phyloP scores from a whole-genome alignment of 805 yeast species.

The Yarrowia porcina region DNA sequence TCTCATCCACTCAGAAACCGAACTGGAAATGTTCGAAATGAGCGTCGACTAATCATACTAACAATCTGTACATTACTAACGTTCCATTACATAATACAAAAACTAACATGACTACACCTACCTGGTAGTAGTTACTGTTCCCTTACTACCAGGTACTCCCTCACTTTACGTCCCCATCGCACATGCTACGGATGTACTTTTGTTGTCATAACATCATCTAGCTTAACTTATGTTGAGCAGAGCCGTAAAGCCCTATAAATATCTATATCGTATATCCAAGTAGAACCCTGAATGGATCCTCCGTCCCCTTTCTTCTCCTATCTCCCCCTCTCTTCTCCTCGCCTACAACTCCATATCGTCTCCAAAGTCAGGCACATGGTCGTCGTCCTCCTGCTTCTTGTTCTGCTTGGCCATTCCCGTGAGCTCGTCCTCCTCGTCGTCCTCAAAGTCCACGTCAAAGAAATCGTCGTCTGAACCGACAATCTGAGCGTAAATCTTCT shows the following conservation, averaged over 20 bases:
- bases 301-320: not conserved
- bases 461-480: conserved; percentile 96
- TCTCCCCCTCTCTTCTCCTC: not conserved
- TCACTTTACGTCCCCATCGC: too few relatives aligned
- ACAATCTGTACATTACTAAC: conserved; percentile 1
- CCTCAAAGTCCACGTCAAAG: conserved; percentile 94
- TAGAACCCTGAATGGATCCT: too few relatives aligned
- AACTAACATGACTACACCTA: too few relatives aligned
- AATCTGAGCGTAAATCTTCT: conserved; percentile 65
- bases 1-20: not conserved
- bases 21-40: not conserved
- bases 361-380: conserved; percentile 32
- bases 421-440: conserved; percentile 62
- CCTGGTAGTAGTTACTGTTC: too few relatives aligned
- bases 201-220: not conserved
- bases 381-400: conserved; percentile 24
- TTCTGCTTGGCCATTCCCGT: conserved; percentile 17
- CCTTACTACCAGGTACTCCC: too few relatives aligned
- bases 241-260: conserved; percentile 1
- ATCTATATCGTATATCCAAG: conserved; percentile 9
- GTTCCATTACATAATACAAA: too few relatives aligned
- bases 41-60: not conserved
- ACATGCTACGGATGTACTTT: too few relatives aligned
- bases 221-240: conserved; percentile 7
- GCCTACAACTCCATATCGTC: conserved; percentile 34